These are phyloP conservation scores for Baudoinia panamericana DNA, from an alignment of 495 filamentous ascomycete species.

Conservation along the genomic window DNA sequence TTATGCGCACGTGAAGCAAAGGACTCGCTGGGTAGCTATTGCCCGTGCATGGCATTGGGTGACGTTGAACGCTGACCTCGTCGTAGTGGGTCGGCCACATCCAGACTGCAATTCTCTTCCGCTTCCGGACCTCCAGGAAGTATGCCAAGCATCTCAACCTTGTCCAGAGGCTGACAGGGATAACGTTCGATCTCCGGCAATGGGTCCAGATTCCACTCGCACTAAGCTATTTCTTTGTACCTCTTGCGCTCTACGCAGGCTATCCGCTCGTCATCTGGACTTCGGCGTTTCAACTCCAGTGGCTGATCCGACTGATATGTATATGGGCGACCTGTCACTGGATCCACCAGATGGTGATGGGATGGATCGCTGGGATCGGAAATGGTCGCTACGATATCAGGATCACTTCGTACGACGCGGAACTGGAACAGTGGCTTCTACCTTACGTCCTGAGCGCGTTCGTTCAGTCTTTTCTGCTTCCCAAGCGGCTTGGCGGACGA, in stretches of 20 bases:
- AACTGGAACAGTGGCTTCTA: slow-evolving; percentile 36
- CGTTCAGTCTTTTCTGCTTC: slow-evolving; percentile 25
- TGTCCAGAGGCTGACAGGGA: slow-evolving; percentile 15
- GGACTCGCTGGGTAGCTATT: slow-evolving; percentile 35
- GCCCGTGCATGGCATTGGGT: too few species aligned
- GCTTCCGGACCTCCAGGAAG: slow-evolving; percentile 35
- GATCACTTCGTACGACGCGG: slow-evolving; percentile 32
- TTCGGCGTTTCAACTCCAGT: slow-evolving; percentile 33
- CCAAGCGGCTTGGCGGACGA: slow-evolving; percentile 32
- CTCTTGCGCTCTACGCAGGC: slow-evolving; percentile 36
- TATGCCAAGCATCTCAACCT: slow-evolving; percentile 28
- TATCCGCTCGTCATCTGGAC: slow-evolving; percentile 35
- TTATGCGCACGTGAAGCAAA: slow-evolving; percentile 39
- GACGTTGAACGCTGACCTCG: neutral
- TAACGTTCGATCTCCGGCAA: slow-evolving; percentile 35
- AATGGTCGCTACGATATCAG: slow-evolving; percentile 32
- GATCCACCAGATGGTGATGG: slow-evolving; percentile 35
- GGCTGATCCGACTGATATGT: slow-evolving; percentile 34
- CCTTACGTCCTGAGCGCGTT: slow-evolving; percentile 36
- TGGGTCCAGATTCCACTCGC: slow-evolving; percentile 34
- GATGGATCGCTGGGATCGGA: slow-evolving; percentile 24
- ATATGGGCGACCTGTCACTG: slow-evolving; percentile 30
- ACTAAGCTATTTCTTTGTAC: slow-evolving; percentile 34
- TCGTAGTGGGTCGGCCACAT: slow-evolving; percentile 28
- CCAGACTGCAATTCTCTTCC: slow-evolving; percentile 34